phyloP scores from a whole-genome alignment of 2,329 filamentous ascomycete genomes.

The Cytospora leucostoma region DNA sequence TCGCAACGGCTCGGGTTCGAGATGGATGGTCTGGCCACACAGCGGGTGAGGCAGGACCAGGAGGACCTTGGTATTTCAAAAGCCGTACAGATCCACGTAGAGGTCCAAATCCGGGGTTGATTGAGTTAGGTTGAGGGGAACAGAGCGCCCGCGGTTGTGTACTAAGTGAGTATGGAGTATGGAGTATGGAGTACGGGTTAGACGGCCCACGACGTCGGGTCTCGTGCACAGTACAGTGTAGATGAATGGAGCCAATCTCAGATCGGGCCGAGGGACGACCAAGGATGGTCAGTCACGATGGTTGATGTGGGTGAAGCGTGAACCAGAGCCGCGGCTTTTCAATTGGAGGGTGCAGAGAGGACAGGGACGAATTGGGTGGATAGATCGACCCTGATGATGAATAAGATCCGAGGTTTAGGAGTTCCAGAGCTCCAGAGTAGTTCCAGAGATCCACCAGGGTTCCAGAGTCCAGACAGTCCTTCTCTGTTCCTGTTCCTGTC shows the following conservation, averaged over 20 bases:
- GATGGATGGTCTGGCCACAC: not conserved
- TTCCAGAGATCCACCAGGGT: no score
- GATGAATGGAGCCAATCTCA: constrained; percentile 7
- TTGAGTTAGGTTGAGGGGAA: not conserved
- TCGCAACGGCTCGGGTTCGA: not conserved
- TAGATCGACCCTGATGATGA: not conserved
- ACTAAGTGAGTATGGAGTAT: constrained; percentile 5
- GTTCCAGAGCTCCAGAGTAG: not conserved
- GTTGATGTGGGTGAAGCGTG: not conserved
- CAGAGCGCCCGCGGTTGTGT: not conserved
- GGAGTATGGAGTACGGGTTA: constrained; percentile 5
- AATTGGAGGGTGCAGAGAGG: constrained; percentile 20
- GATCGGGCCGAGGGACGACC: constrained; percentile 12
- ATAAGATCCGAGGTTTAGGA: no score
- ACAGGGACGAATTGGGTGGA: constrained; percentile 8
- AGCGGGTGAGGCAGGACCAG: not conserved
- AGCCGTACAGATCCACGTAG: not conserved
- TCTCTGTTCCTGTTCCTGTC: not conserved
- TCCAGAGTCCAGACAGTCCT: constrained; percentile 13
- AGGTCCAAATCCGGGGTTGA: not conserved
- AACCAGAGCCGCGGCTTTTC: constrained; percentile 7
- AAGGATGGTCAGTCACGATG: constrained; percentile 19
- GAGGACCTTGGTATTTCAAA: not conserved
- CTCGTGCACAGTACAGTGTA: not conserved
- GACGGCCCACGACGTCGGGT: constrained; percentile 1